phyloP scores from a whole-genome alignment of 495 filamentous ascomycete genomes.

The Penicillium pulvis region DNA sequence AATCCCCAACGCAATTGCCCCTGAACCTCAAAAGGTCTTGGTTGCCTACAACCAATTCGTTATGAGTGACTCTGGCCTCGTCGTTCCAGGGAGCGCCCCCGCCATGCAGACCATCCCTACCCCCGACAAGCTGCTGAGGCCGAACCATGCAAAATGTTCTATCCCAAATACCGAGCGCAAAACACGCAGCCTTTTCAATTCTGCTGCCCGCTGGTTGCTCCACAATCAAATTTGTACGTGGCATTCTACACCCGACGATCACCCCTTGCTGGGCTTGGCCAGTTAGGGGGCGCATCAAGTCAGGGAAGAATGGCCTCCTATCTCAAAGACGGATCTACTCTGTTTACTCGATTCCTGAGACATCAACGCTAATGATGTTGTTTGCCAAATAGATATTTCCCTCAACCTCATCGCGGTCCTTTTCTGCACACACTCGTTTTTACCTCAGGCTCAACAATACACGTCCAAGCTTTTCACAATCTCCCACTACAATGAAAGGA shows the following conservation, averaged over 20 bases:
- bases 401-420: background rate
- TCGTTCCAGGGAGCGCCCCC: background rate
- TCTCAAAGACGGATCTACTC: background rate
- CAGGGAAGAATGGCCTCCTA: background rate
- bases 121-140: background rate
- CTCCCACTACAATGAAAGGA: background rate
- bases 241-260: background rate
- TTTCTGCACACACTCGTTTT: background rate
- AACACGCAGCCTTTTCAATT: background rate
- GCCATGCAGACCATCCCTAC: background rate
- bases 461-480: background rate
- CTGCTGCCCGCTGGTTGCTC: background rate
- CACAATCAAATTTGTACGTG: constrained; percentile 2
- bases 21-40: background rate
- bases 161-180: background rate
- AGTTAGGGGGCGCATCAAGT: background rate
- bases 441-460: background rate
- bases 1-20: background rate
- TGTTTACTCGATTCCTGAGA: background rate
- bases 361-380: background rate
- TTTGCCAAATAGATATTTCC: background rate
- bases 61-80: background rate
- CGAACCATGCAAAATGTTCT: background rate
- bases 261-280: background rate
- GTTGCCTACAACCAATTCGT: background rate